Evolutionary conservation across 2,329 filamentous ascomycete genomes (phyloP), one percentile per base, ranked within the genome.

Genomic region (Colletotrichum tropicale): DNA sequence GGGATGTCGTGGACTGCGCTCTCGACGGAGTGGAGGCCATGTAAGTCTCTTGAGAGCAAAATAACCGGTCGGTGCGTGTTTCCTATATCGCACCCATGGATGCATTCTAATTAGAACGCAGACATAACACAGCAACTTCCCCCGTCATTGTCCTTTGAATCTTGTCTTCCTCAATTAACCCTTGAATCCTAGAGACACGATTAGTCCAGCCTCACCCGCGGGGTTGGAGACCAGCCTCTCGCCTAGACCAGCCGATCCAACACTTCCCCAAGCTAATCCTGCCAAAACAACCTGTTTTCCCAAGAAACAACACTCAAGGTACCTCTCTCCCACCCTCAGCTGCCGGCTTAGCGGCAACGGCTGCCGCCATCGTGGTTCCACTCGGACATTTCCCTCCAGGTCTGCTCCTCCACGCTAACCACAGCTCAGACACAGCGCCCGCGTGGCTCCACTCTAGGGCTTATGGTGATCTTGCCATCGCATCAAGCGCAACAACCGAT

Each of bases 71-170:
- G 15, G 0, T 56, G 21, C 18, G 16, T 43, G 16, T 43, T 43
- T 3, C 18, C 0, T 1, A 9, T n/a, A 43, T n/a, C 38, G 16
- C 36, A 0, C 5, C 36, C 0, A n/a, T 1, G 16, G 9, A 43
- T 43, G 38, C 36, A 38, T 1, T 38, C 8, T 38, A 38, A 38
- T 0, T 18, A 18, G 15, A 38, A 38, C 15, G 36, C 36, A 38
- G 36, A 38, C 36, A 38, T 18, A 38, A 3, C 16, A 38, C 36
- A 38, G 36, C 36, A 38, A 18, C 36, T 38, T 38, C 0, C 36
- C 16, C 36, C 8, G 8, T 4, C 36, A 9, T 38, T 38, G 9
- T 18, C 3, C 36, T 38, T 36, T 36, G 34, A 36, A 36, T 0
- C 15, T 16, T 36, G 0, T 36, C 0, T 0, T 36, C 34, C 34